A percentile compares a stretch with the other conserved stretches of the same genome.
phyloP scores from a whole-genome alignment of 192 early-diverging fungal species.

The Coemansia sp. region DNA sequence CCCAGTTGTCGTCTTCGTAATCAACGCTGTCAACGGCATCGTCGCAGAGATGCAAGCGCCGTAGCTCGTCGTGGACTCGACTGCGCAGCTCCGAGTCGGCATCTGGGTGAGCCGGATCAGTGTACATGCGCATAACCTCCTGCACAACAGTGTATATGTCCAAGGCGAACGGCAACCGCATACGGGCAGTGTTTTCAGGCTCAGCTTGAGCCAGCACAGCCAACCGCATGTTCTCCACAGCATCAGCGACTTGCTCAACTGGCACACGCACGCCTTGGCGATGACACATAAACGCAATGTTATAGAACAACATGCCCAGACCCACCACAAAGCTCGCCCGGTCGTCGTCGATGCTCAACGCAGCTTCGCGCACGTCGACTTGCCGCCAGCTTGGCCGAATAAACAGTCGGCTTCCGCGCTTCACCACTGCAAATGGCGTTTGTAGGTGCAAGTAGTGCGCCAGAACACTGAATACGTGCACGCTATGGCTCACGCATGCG shows the following conservation, averaged over 20 bases:
- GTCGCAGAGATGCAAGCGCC: constrained; percentile 45
- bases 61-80: constrained; percentile 38
- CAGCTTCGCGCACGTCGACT: constrained; percentile 37
- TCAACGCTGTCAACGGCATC: constrained; percentile 45
- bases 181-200: constrained; percentile 17
- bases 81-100: constrained; percentile 15
- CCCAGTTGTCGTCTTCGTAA: constrained; percentile 48
- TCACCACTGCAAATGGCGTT: constrained; percentile 40
- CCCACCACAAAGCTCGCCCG: constrained; percentile 40
- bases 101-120: constrained; percentile 7
- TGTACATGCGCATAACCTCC: constrained; percentile 36
- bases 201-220: constrained; percentile 26
- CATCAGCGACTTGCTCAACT: constrained; percentile 29
- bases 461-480: constrained; percentile 48
- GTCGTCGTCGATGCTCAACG: constrained; percentile 28
- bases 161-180: constrained; percentile 23
- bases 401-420: constrained; percentile 37
- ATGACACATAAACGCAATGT: constrained; percentile 42
- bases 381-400: constrained; percentile 45
- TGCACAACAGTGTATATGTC: constrained; percentile 40
- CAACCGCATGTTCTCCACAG: constrained; percentile 36
- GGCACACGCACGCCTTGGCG: constrained; percentile 38
- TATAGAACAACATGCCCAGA: constrained; percentile 45
- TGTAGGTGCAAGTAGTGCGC: constrained; percentile 39
- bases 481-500: constrained; percentile 46